phyloP scores from a whole-genome alignment of 352 stramenopile species.

The Phytopythium aichiense region DNA sequence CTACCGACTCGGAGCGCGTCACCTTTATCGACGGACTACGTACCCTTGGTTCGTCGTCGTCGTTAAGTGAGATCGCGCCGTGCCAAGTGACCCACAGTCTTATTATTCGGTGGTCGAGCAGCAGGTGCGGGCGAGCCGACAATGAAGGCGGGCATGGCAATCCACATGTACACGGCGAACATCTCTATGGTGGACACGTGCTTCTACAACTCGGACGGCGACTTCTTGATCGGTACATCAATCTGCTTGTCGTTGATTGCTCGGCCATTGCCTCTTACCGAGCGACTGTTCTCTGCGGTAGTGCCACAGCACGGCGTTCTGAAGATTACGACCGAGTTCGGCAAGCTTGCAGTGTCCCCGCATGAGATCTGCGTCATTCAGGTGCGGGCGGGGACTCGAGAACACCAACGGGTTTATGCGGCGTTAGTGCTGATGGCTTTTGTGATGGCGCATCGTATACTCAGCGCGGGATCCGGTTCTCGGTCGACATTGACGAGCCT shows the following conservation, averaged over 20 bases:
- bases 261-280: not conserved
- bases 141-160: constrained; percentile 89
- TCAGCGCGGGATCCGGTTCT: constrained; percentile 92
- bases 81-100: not conserved
- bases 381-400: constrained; percentile 12
- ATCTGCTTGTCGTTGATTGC: not conserved
- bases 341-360: constrained; percentile 79
- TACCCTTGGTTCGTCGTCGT: constrained; percentile 48
- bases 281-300: constrained; percentile 3
- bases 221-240: constrained; percentile 89
- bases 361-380: constrained; percentile 95
- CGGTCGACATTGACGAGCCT: constrained; percentile 78
- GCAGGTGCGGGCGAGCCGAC: constrained; percentile 83
- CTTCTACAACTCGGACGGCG: constrained; percentile 96
- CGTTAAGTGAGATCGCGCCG: not conserved
- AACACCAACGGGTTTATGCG: not conserved
- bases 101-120: not conserved
- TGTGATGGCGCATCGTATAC: not conserved
- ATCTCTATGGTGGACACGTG: constrained; percentile 86
- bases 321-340: constrained; percentile 93
- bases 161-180: constrained; percentile 94
- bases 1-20: constrained; percentile 35
- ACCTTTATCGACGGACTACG: constrained; percentile 90
- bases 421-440: not conserved
- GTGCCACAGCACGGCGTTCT: constrained; percentile 91